Percentiles rank a stretch among this genome's conserved stretches.
phyloP scores from a whole-genome alignment of 1,284 basidiomycete species.

The Trichosporon ovoides region DNA sequence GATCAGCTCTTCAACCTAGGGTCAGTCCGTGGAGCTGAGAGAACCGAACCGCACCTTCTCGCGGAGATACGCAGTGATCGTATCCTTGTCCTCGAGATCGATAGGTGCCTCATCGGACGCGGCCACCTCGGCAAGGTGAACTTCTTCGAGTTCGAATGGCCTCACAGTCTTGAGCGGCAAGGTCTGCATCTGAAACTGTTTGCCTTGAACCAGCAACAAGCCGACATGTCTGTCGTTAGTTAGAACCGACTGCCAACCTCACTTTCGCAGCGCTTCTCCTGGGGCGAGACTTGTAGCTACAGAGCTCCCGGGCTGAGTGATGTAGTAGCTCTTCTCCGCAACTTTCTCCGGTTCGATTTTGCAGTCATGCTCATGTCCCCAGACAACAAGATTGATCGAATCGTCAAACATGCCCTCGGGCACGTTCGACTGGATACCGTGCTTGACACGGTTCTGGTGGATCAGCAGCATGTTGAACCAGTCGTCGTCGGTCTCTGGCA shows the following conservation, averaged over 20 bases:
- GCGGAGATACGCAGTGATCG: slow-evolving; percentile 73
- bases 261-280: slow-evolving; percentile 86
- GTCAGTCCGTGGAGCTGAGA: background rate
- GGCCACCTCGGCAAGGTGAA: slow-evolving; percentile 67
- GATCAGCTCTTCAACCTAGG: slow-evolving; percentile 75
- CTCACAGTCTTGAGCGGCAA: slow-evolving; percentile 84
- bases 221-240: slow-evolving; percentile 67
- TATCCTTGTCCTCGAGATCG: slow-evolving; percentile 71
- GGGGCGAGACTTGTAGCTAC: slow-evolving; percentile 89
- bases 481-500: slow-evolving; percentile 69
- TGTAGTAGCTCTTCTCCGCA: slow-evolving; percentile 82
- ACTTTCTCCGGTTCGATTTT: slow-evolving; percentile 85
- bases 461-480: slow-evolving; percentile 95
- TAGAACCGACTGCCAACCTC: slow-evolving; percentile 21
- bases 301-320: slow-evolving; percentile 91
- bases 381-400: slow-evolving; percentile 84
- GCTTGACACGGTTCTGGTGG: slow-evolving; percentile 94
- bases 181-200: slow-evolving; percentile 77
- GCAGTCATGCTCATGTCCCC: slow-evolving; percentile 99
- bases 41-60: slow-evolving; percentile 55
- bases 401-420: slow-evolving; percentile 98
- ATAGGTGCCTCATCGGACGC: slow-evolving; percentile 62
- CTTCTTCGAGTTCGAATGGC: slow-evolving; percentile 87
- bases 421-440: slow-evolving; percentile 85
- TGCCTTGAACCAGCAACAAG: slow-evolving; percentile 74